Base-by-base conservation (phyloP, 2,329 filamentous ascomycete species). In the Talaromyces pinophilus region DNA sequence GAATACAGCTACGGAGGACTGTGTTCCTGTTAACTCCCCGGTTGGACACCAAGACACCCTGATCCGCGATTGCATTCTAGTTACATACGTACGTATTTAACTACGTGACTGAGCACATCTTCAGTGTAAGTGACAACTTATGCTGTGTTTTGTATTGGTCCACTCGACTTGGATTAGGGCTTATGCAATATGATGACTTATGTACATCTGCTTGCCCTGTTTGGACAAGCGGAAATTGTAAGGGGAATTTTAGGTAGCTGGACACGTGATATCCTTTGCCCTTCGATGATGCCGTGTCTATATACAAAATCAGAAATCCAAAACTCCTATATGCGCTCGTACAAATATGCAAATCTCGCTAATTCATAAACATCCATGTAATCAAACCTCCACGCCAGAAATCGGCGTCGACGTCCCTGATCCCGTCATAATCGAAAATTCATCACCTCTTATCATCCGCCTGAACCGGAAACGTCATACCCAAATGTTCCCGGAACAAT, bases 1-100 rank as follows among this genome's bases (percentile, higher is more conserved):
- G 30, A 33, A 33, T n/a, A 33, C 50, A n/a, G 28, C 50, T 54
- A 54, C 50, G 50, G 50, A 54, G 50, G 13, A 54, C 50, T 54
- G 25, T 15, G 50, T 5, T 54, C 50, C 50, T 54, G 50, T n/a
- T 54, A 54, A 54, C 50, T 60, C 59, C 59, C 59, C 59, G 59
- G 33, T 30, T 25, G 25, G 25, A 25, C 25, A 25, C 25, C 25
- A 25, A 22, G 3, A 54, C 50, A 22, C n/a, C 17, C 44, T 46
- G 44, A 22, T 11, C 54, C 17, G 54, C 40, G 33, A 33, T 38
- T 40, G 54, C 33, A 40, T 59, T 52, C 13, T 48, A 19, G 42
- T 46, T 19, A 48, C 44, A 10, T 22, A 48, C n/a, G 1, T 44
- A 33, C 30, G 30, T 33, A 33, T 5, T 33, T 33, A 17, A 44